Evolutionary conservation across 805 yeast genomes (phyloP).

Genomic region (Barnettozyma pratensis): DNA sequence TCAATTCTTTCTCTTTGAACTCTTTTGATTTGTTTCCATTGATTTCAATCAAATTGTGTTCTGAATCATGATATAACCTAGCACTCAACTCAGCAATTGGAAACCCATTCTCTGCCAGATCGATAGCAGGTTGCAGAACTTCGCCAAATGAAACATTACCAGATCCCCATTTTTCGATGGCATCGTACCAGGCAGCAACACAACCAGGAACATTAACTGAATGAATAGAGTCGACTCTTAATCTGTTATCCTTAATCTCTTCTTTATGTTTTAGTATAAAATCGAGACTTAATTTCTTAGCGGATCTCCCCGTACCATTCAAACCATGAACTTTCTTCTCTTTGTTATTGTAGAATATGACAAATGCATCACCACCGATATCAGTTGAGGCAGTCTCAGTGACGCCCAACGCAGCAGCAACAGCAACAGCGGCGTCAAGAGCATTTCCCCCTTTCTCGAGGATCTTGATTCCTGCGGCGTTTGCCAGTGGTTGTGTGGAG

Average conservation of each 20-base stretch:
- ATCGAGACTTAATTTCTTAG: constrained; percentile 44
- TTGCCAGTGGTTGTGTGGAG: constrained; percentile 73
- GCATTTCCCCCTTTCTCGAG: constrained; percentile 70
- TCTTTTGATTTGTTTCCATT: constrained; percentile 26
- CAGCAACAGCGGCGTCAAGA: constrained; percentile 60
- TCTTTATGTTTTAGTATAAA: constrained; percentile 35
- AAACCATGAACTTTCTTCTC: constrained; percentile 54
- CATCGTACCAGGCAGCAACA: constrained; percentile 74
- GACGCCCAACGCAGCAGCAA: constrained; percentile 49
- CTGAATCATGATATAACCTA: constrained; percentile 40
- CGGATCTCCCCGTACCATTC: constrained; percentile 75
- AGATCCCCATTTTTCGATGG: constrained; percentile 66
- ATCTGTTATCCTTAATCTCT: constrained; percentile 40
- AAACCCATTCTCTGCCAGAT: constrained; percentile 63
- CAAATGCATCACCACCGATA: constrained; percentile 67
- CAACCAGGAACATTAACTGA: constrained; percentile 76
- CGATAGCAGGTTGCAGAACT: constrained; percentile 59
- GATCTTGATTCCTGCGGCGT: constrained; percentile 64
- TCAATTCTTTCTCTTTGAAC: constrained; percentile 26
- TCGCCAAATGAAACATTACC: constrained; percentile 56
- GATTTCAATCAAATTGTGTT: constrained; percentile 32
- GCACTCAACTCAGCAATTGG: constrained; percentile 60
- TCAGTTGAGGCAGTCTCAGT: constrained; percentile 59
- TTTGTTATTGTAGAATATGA: constrained; percentile 47
- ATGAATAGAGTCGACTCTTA: constrained; percentile 49